Percentiles rank a stretch among this genome's conserved stretches.
These are phyloP conservation scores for Vanrija humicola DNA, from an alignment of 1,284 basidiomycete species.

Conservation along the genomic window DNA sequence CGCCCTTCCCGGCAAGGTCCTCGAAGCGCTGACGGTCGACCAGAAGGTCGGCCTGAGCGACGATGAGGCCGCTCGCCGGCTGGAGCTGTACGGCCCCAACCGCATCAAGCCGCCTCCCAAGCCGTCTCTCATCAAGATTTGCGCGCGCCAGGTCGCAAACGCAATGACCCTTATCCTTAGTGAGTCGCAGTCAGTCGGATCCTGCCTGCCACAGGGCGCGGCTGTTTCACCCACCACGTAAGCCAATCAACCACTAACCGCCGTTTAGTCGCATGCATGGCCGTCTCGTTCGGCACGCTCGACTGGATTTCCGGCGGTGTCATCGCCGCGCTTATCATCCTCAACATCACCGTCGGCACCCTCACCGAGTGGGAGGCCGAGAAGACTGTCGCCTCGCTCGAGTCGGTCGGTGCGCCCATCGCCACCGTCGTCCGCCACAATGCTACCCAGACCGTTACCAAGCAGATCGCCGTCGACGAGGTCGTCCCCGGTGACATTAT, in stretches of 20 bases:
- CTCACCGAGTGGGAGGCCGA: conserved; percentile 51
- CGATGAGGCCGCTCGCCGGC: conserved; percentile 25
- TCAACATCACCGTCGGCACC: conserved; percentile 54
- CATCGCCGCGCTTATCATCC: conserved; percentile 59
- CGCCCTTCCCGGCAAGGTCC: conserved; percentile 30
- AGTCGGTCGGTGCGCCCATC: conserved; percentile 55
- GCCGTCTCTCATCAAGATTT: conserved; percentile 37
- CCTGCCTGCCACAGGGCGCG: too few species aligned
- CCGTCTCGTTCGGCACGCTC: conserved; percentile 61
- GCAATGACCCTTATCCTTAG: conserved; percentile 47
- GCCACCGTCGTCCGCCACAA: conserved; percentile 57
- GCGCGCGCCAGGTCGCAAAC: conserved; percentile 46
- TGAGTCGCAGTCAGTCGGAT: conserved; percentile 17
- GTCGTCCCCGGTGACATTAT: conserved; percentile 64
- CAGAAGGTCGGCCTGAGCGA: conserved; percentile 34
- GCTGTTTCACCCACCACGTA: not conserved
- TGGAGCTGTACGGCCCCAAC: conserved; percentile 46
- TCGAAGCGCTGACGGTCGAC: conserved; percentile 40
- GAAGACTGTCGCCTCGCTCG: conserved; percentile 51
- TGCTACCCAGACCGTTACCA: conserved; percentile 33
- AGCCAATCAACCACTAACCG: not conserved
- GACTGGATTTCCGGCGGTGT: conserved; percentile 65
- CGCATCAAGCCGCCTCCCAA: conserved; percentile 45
- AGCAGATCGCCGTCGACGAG: conserved; percentile 56
- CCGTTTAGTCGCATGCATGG: conserved; percentile 56